phyloP scores from a whole-genome alignment of 192 early-diverging fungal species.

The Umbelopsis ramanniana region DNA sequence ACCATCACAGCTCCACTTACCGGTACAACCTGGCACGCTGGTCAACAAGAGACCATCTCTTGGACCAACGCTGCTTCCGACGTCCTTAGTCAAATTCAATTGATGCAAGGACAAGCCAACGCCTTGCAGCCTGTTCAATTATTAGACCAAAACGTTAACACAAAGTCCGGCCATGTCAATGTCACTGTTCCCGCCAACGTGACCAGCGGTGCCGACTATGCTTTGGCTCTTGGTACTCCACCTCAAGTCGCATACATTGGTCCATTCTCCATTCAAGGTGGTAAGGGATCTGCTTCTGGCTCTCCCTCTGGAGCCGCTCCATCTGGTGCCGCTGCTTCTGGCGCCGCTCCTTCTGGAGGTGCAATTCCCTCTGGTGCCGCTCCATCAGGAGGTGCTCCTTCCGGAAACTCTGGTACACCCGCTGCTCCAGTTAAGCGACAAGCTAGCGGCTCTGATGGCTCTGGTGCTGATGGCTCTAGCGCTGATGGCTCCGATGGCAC shows the following conservation, averaged over 20 bases:
- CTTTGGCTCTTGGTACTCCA: conserved; percentile 25
- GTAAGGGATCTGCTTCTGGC: neutral
- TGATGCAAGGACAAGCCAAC: conserved; percentile 27
- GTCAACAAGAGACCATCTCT: conserved; percentile 15
- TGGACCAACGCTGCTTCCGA: conserved; percentile 16
- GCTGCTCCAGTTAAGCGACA: neutral
- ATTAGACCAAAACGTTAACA: conserved; percentile 15
- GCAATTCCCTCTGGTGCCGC: conserved; percentile 5
- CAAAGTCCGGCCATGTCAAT: neutral
- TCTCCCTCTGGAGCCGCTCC: neutral
- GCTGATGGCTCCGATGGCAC: conserved; percentile 3
- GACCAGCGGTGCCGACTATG: conserved; percentile 24
- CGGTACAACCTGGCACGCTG: conserved; percentile 27
- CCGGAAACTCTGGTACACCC: neutral
- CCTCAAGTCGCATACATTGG: conserved; percentile 32
- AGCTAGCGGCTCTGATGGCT: neutral
- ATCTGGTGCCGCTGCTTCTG: neutral
- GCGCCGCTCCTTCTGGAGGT: neutral
- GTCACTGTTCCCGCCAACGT: conserved; percentile 23
- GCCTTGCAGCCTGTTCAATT: conserved; percentile 21
- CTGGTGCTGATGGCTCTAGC: neutral
- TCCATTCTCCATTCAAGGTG: conserved; percentile 11
- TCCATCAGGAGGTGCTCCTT: conserved; percentile 2
- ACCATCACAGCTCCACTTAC: conserved; percentile 28
- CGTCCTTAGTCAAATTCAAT: conserved; percentile 23